A percentile compares a stretch with the other conserved stretches of the same genome.
phyloP scores from a whole-genome alignment of 1,284 basidiomycete genomes.

The Hymenochaete sp. region DNA sequence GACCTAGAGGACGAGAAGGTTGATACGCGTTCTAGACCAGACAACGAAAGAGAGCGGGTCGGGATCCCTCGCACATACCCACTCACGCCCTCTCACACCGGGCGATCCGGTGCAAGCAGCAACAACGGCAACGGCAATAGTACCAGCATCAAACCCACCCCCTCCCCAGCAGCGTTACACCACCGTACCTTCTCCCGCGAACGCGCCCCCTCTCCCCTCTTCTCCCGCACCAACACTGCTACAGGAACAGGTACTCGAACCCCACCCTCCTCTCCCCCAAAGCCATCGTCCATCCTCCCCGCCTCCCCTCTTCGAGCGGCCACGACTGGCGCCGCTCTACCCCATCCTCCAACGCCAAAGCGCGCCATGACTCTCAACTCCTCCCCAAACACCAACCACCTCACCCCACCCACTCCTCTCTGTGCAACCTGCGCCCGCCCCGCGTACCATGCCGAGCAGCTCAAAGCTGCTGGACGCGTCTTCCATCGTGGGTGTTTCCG shows the following conservation, averaged over 20 bases:
- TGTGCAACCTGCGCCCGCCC: constrained; percentile 51
- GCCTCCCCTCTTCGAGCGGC: constrained; percentile 31
- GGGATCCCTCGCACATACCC: constrained; percentile 16
- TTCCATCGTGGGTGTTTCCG: constrained; percentile 70
- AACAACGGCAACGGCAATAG: background rate
- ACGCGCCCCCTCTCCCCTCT: constrained; percentile 15
- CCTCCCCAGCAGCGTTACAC: background rate
- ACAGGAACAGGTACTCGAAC: constrained; percentile 20
- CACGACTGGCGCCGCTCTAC: constrained; percentile 39
- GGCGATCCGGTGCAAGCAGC: too few relatives aligned
- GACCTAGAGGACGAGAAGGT: background rate
- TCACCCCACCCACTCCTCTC: constrained; percentile 30
- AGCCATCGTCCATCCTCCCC: constrained; percentile 21
- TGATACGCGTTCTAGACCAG: background rate
- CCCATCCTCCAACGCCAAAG: too few relatives aligned
- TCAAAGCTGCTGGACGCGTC: constrained; percentile 67
- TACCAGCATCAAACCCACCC: constrained; percentile 10
- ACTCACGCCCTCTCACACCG: constrained; percentile 21
- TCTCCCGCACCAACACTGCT: constrained; percentile 15
- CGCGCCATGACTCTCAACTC: constrained; percentile 18
- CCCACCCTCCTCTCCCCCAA: constrained; percentile 22
- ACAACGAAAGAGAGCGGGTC: background rate
- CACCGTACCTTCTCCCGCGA: background rate
- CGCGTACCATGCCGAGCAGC: constrained; percentile 61
- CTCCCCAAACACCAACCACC: too few relatives aligned